Conservation (phyloP, 2,329 filamentous ascomycete genomes). For the Fusarium staphyleae region DNA sequence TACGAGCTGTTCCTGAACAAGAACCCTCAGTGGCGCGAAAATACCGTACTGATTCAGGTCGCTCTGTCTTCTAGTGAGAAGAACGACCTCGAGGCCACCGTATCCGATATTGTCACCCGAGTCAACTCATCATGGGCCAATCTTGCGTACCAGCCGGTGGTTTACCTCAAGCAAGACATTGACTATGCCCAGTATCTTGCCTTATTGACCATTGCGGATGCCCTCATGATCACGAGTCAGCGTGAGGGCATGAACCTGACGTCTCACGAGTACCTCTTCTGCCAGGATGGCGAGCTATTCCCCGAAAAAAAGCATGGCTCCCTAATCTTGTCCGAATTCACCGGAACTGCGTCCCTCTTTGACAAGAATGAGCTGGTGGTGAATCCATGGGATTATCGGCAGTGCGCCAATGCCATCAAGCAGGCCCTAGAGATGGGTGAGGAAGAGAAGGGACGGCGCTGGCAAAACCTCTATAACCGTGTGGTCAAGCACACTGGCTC, state of each 20-base stretch:
- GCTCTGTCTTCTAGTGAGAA: slow-evolving; percentile 90
- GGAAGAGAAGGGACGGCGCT: slow-evolving; percentile 76
- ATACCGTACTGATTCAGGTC: slow-evolving; percentile 91
- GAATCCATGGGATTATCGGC: slow-evolving; percentile 94
- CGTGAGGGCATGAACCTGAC: slow-evolving; percentile 98
- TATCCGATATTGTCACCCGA: slow-evolving; percentile 92
- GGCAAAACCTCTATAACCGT: slow-evolving; percentile 74
- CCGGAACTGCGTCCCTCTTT: slow-evolving; percentile 88
- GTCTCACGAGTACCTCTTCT: slow-evolving; percentile 91
- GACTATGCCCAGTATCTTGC: slow-evolving; percentile 93
- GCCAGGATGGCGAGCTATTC: slow-evolving; percentile 80
- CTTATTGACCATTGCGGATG: slow-evolving; percentile 86
- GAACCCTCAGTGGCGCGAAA: slow-evolving; percentile 87
- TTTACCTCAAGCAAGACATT: slow-evolving; percentile 95
- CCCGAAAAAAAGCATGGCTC: slow-evolving; percentile 82
- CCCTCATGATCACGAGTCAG: slow-evolving; percentile 91
- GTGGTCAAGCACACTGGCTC: slow-evolving; percentile 84
- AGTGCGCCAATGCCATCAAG: slow-evolving; percentile 86
- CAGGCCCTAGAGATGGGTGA: slow-evolving; percentile 80
- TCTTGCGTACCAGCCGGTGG: slow-evolving; percentile 87
- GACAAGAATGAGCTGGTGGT: slow-evolving; percentile 80
- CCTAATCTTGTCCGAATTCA: slow-evolving; percentile 93
- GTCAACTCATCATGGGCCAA: slow-evolving; percentile 94
- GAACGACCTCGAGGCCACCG: slow-evolving; percentile 82
- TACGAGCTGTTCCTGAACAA: slow-evolving; percentile 95